Evolutionary conservation across 164 flowering plant species (phyloP), one percentile per base, ranked within the genome.

Genomic region (Vitis cinerea): DNA sequence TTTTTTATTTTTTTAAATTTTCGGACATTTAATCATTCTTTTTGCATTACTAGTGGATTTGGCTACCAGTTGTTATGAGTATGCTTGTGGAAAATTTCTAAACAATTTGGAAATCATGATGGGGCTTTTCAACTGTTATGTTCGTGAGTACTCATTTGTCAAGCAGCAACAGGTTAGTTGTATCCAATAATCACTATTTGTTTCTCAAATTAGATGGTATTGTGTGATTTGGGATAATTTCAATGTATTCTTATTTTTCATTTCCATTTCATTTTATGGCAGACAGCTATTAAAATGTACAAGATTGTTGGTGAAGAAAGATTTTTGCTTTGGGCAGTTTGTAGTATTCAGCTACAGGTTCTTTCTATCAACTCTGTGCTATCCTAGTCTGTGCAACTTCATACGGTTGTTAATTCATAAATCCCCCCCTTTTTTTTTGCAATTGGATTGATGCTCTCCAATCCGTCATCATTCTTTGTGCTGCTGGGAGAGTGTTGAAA

Each of bases 211-310:
- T 51, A 10, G 11, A 9, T 27, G 56, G 9, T 17, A 11, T 65
- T 76, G 49, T 50, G 10, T 31, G 6, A 23, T 3, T 52, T 48
- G 23, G n/a, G 23, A 8, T 69, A 61, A 52, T 13, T 2, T 55
- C 64, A 67, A 3, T 23, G 73, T 50, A n/a, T 50, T 63, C 14
- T 16, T 2, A 56, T 65, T 65, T 58, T 48, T 37, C 44, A n/a
- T 47, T 63, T 12, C 15, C 3, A 57, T 67, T 65, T 58, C 37
- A 14, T 66, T 64, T 69, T 64, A 64, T 76, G 68, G 72, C 89
- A 95, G 99, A 93, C 90, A 74, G 98, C 99, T 71, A 90, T 95
- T 50, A 95, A 93, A 80, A 88, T 95, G 97, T 95, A 93, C 83
- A 93, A 95, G 77, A 71, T 83, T 76, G 85, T 66, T 71, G 91